Percentiles rank a stretch among this genome's conserved stretches.
Conservation (phyloP, 2,329 filamentous ascomycete genomes). For the Penicillium occitanis region DNA sequence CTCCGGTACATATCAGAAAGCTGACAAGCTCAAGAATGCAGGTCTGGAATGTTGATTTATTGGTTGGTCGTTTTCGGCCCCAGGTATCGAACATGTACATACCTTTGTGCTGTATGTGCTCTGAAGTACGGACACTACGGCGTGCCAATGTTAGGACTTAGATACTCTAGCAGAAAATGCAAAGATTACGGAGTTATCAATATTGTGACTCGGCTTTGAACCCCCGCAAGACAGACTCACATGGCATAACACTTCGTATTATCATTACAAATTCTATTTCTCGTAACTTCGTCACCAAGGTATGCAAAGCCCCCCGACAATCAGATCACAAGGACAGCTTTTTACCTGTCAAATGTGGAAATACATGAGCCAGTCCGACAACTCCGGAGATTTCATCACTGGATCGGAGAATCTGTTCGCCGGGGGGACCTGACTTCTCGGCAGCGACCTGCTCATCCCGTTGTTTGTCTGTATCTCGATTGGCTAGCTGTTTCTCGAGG, state of each 20-base stretch:
- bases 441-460: not conserved
- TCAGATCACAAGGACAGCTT: constrained; percentile 12
- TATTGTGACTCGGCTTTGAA: not conserved
- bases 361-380: constrained; percentile 36
- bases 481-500: constrained; percentile 24
- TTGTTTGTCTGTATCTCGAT: not conserved
- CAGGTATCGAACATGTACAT: not conserved
- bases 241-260: not conserved
- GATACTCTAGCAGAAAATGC: not conserved
- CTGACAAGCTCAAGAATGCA: not conserved
- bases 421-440: not conserved
- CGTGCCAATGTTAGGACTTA: not conserved
- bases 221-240: not conserved
- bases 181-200: not conserved
- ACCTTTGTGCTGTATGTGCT: not conserved
- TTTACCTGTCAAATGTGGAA: constrained; percentile 34
- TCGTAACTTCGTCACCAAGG: not conserved
- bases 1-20: not conserved
- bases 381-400: constrained; percentile 14
- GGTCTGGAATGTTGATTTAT: not conserved
- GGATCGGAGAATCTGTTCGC: constrained; percentile 14
- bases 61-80: not conserved
- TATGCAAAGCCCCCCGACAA: not conserved
- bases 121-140: not conserved
- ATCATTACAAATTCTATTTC: constrained; percentile 8